These are phyloP conservation scores for Cladosporium austrohemisphaericum DNA, from an alignment of 2,329 filamentous ascomycete species.

Conservation along the genomic window DNA sequence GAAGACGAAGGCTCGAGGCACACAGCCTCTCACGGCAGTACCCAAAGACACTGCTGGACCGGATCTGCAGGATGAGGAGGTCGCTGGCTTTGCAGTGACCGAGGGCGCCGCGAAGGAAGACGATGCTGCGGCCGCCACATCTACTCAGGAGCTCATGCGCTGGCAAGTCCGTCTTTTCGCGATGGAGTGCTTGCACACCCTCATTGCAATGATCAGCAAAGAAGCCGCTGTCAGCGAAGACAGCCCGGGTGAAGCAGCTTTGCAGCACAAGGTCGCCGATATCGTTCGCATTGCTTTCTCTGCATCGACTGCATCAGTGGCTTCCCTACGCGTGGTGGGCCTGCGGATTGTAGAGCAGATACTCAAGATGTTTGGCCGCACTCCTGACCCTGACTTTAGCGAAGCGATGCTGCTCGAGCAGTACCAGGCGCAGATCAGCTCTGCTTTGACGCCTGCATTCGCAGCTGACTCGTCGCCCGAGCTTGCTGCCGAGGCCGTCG, in stretches of 20 bases:
- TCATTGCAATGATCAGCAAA: conserved; percentile 74
- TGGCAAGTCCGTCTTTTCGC: conserved; percentile 97
- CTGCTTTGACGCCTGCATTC: conserved; percentile 92
- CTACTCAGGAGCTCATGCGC: conserved; percentile 76
- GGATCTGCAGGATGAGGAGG: conserved; percentile 94
- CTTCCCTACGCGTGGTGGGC: conserved; percentile 85
- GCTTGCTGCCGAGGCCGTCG: conserved; percentile 90
- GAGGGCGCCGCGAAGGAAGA: conserved; percentile 53
- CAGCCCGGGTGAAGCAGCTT: conserved; percentile 69
- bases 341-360: conserved; percentile 91
- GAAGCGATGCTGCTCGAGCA: conserved; percentile 95
- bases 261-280: conserved; percentile 83
- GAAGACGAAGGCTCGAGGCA: conserved; percentile 70
- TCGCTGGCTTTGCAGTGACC: conserved; percentile 87
- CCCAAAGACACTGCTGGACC: conserved; percentile 53
- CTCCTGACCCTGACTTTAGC: conserved; percentile 94
- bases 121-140: conserved; percentile 36
- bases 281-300: conserved; percentile 97
- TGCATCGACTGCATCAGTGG: conserved; percentile 87
- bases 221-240: conserved; percentile 75
- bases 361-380: conserved; percentile 92
- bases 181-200: conserved; percentile 80
- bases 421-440: conserved; percentile 97
- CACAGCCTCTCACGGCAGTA: conserved; percentile 45
- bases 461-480: conserved; percentile 94